Conservation (phyloP, 164 flowering plant species). For the Aristolochia fimbriata region DNA sequence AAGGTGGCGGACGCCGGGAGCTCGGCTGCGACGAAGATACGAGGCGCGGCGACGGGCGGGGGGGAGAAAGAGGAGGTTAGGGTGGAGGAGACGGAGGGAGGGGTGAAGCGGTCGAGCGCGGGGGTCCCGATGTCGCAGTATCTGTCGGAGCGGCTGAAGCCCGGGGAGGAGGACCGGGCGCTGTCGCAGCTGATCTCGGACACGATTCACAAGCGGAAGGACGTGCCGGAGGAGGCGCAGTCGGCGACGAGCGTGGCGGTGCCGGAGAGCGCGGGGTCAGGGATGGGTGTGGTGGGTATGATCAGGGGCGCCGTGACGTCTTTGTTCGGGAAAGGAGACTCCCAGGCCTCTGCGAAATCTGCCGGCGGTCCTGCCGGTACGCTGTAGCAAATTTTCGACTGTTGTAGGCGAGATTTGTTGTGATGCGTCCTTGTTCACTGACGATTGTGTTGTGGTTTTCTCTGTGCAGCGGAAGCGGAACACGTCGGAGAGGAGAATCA, state of each 20-base stretch:
- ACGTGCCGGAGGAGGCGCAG: neutral
- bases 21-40: slow-evolving; percentile 25
- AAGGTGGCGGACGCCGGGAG: slow-evolving; percentile 32
- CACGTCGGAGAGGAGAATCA: too few species aligned
- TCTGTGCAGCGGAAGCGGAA: too few species aligned
- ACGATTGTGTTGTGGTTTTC: too few species aligned
- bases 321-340: slow-evolving; percentile 15
- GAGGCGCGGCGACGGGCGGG: neutral
- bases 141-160: slow-evolving; percentile 33
- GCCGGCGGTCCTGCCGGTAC: too few species aligned
- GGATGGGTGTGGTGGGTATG: slow-evolving; percentile 10
- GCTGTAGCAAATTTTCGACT: too few species aligned
- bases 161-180: slow-evolving; percentile 65
- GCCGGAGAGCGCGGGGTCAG: slow-evolving; percentile 2
- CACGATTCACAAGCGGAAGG: slow-evolving; percentile 19
- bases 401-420: too few species aligned
- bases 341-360: too few species aligned
- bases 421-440: too few species aligned
- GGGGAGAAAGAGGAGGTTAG: neutral
- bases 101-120: slow-evolving; percentile 13
- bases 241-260: slow-evolving; percentile 18
- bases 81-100: slow-evolving; percentile 2
- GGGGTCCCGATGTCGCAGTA: slow-evolving; percentile 25
- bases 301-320: slow-evolving; percentile 17
- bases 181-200: slow-evolving; percentile 48